Evolutionary conservation across 768 basidiomycete genomes (phyloP), one percentile per base, ranked within the genome.

Genomic region (Ramaria sp.): DNA sequence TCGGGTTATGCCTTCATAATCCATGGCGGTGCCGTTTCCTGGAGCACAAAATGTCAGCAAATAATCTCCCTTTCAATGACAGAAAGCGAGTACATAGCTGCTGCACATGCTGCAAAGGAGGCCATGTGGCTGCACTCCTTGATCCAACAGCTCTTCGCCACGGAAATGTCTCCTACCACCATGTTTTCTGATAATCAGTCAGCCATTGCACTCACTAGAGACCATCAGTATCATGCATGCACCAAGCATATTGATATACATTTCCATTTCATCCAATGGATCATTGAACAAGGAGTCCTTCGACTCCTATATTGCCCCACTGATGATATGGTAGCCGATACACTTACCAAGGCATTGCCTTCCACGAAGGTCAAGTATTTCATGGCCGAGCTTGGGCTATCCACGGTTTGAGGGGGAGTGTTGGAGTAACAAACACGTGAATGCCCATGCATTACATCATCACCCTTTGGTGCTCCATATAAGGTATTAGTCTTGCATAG

Each of bases 61-160:
- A 63, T 71, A 24, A 62, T 73, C 7, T 64, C 69, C 3, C 65
- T 71, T 6, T 75, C 73, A 1, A 69, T 66, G 4, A 63, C 63
- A 10, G 73, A 78, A 62, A 72, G 76, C 1, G 75, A 79, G 61
- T 77, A 78, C 61, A 71, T 76, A 43, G 73, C 75, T 4, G 62
- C 67, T 0, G 62, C 65, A 15, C 63, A 73, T 33, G 64, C 71
- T 1, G 52, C 57, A 13, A 48, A 60, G 22, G 61, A 71, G 52
- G 61, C 59, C 0, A n/a, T 71, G 2, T 72, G 68, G 68, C 31
- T 64, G 13, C 50, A 49, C 2, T 48, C 24, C 11, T 41, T 66
- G 1, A 42, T 70, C 7, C 15, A 20, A 1, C 61, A 65, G 49
- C 33, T 68, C 12, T 17, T 41, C 33, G 24, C 1, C 15, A 13